Conservation (phyloP, 768 basidiomycete genomes). For the Lactarius indigo region DNA sequence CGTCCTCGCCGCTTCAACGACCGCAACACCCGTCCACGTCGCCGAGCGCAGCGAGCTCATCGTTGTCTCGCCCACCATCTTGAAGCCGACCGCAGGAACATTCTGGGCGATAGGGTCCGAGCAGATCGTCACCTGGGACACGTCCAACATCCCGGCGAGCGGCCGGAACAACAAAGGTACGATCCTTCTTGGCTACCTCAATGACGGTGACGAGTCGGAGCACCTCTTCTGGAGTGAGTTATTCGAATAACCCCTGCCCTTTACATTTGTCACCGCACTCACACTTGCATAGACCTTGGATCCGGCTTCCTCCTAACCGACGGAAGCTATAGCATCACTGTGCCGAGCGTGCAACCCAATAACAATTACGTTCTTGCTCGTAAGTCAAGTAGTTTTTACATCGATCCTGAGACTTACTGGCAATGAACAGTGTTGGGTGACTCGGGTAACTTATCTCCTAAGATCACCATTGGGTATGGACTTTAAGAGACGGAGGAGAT, state of each 20-base stretch:
- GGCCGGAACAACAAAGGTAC: background rate
- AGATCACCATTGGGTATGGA: constrained; percentile 30
- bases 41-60: background rate
- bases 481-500: background rate
- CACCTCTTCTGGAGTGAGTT: constrained; percentile 12
- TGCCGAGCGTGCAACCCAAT: background rate
- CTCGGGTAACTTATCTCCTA: constrained; percentile 38
- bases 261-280: background rate
- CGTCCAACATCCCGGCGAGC: background rate
- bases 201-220: background rate
- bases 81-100: background rate
- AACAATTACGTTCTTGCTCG: constrained; percentile 10
- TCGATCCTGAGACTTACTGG: background rate
- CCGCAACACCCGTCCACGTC: background rate
- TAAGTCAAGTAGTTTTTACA: constrained; percentile 3
- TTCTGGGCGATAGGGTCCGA: background rate
- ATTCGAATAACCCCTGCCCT: background rate
- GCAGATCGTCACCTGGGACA: constrained; percentile 13
- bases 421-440: constrained; percentile 43
- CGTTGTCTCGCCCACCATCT: background rate
- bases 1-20: constrained; percentile 10
- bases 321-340: background rate
- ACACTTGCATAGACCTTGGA: constrained; percentile 3
- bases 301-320: background rate
- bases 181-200: constrained; percentile 8